phyloP scores from a whole-genome alignment of 2,329 filamentous ascomycete species.

The Fusarium algeriense region DNA sequence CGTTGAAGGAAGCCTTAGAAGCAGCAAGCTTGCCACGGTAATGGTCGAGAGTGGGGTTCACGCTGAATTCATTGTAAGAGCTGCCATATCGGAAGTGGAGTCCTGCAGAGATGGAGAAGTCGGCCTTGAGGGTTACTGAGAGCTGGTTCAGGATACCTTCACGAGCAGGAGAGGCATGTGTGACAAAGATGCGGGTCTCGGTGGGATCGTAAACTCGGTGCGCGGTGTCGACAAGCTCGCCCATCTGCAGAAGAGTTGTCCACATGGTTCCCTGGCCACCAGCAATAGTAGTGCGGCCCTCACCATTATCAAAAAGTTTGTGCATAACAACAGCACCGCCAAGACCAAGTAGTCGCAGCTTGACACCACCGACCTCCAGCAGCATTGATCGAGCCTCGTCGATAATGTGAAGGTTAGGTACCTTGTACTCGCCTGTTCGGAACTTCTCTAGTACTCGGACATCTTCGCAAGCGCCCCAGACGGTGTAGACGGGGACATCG shows the following conservation, averaged over 20 bases:
- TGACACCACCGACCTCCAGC: conserved; percentile 93
- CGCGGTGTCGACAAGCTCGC: conserved; percentile 95
- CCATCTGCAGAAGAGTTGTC: conserved; percentile 98
- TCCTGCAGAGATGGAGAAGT: conserved; percentile 97
- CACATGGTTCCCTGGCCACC: conserved; percentile 99
- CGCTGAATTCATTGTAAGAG: conserved; percentile 99
- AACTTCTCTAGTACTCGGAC: conserved; percentile 98
- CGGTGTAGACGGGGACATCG: conserved; percentile 96
- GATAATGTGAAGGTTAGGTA: conserved; percentile 97
- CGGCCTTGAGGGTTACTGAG: conserved; percentile 95
- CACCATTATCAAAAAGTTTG: conserved; percentile 98
- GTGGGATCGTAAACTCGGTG: conserved; percentile 98
- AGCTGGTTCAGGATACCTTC: conserved; percentile 98
- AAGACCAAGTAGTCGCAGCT: conserved; percentile 91
- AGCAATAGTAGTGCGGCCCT: conserved; percentile 96
- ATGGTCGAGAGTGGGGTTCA: conserved; percentile 97
- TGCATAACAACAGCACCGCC: conserved; percentile 99
- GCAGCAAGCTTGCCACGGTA: conserved; percentile 98
- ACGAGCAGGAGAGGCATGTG: conserved; percentile 94
- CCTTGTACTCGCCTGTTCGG: conserved; percentile 96
- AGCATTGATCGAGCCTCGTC: conserved; percentile 97
- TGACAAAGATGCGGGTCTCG: conserved; percentile 96
- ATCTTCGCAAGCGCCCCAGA: conserved; percentile 99
- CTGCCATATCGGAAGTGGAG: conserved; percentile 99
- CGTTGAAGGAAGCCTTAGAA: conserved; percentile 98